Evolutionary conservation across 2,329 filamentous ascomycete genomes (phyloP).

Genomic region (Juglanconis sp.): DNA sequence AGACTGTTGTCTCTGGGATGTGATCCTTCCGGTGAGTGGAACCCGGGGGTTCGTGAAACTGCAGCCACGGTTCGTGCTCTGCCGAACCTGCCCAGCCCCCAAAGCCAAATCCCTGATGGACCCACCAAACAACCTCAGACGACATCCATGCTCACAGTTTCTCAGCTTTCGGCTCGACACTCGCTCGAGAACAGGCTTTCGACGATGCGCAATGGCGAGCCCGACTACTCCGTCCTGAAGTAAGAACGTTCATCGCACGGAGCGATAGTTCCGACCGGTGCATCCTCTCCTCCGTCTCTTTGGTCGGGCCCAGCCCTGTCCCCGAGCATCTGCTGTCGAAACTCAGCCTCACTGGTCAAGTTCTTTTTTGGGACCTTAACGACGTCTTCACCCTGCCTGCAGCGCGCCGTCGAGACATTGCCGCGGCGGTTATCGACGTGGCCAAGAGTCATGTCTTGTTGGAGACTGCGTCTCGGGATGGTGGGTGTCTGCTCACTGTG

Average conservation of each 20-base stretch:
- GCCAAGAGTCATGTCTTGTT: constrained; percentile 25
- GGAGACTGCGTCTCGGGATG: constrained; percentile 22
- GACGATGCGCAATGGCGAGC: constrained; percentile 33
- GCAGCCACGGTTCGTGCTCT: too few species aligned
- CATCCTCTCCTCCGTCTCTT: constrained; percentile 30
- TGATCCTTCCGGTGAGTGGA: too few species aligned
- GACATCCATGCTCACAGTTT: background rate
- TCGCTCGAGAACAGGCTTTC: constrained; percentile 33
- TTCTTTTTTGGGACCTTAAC: constrained; percentile 31
- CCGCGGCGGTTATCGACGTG: constrained; percentile 28
- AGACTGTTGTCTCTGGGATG: too few species aligned
- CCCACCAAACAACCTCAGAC: too few species aligned
- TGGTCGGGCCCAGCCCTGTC: constrained; percentile 30
- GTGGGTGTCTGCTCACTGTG: constrained; percentile 17
- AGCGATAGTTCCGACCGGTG: constrained; percentile 16
- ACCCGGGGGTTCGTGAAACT: too few species aligned
- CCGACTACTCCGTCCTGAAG: constrained; percentile 33
- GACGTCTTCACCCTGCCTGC: constrained; percentile 36
- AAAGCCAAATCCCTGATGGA: too few species aligned
- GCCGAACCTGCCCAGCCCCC: too few species aligned
- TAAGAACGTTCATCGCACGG: constrained; percentile 32
- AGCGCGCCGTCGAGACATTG: constrained; percentile 33
- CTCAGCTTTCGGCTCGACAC: constrained; percentile 36
- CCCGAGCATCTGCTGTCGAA: constrained; percentile 15
- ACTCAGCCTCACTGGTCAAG: constrained; percentile 12